Conservation (phyloP, 148 eudicot species). For the Rhododendron vialii region DNA sequence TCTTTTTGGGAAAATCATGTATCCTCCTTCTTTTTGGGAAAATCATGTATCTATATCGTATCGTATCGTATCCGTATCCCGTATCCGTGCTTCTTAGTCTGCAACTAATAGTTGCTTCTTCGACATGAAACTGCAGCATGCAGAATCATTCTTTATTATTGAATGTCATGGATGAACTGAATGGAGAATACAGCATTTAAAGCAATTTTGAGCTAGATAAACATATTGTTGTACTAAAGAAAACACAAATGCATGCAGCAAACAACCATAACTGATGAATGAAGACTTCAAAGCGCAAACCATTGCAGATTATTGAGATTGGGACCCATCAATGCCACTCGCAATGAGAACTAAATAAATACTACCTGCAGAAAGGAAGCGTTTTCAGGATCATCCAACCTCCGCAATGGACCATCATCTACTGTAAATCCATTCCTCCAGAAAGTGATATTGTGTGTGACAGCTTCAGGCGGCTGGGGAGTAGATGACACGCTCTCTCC, state of each 20-base stretch:
- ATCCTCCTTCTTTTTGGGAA: too few relatives aligned
- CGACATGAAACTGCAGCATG: neutral
- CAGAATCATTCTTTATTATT: neutral
- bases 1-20: too few relatives aligned
- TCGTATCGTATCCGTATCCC: too few relatives aligned
- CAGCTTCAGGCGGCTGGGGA: slow-evolving; percentile 42
- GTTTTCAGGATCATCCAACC: slow-evolving; percentile 66
- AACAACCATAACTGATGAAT: neutral
- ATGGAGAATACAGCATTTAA: neutral
- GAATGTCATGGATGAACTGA: neutral
- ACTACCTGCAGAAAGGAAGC: slow-evolving; percentile 71
- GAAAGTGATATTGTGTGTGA: slow-evolving; percentile 46
- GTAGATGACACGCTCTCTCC: slow-evolving; percentile 50
- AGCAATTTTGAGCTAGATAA: neutral
- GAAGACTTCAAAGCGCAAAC: neutral
- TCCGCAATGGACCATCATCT: slow-evolving; percentile 68
- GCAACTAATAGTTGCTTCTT: slow-evolving; percentile 9
- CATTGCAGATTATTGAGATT: neutral
- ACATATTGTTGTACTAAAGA: neutral
- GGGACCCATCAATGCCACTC: slow-evolving; percentile 1
- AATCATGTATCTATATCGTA: too few relatives aligned
- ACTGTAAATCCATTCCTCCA: slow-evolving; percentile 81
- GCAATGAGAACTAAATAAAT: neutral
- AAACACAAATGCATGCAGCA: neutral
- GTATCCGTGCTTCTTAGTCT: neutral